These are phyloP conservation scores for Cercospora sp. DNA, from an alignment of 2,329 filamentous ascomycete species.

Conservation along the genomic window DNA sequence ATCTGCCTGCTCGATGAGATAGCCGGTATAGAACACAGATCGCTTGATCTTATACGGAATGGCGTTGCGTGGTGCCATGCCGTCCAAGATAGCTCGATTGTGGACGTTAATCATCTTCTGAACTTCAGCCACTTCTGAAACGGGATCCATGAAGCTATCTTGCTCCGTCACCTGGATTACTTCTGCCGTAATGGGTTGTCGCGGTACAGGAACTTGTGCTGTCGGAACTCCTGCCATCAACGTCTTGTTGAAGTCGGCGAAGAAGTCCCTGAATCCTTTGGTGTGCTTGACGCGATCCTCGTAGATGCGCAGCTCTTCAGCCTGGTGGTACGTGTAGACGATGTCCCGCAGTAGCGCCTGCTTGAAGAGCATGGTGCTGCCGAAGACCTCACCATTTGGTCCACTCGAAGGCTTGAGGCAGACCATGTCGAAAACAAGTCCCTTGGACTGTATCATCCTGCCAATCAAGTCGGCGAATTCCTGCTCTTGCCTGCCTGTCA, in stretches of 20 bases:
- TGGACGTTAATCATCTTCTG: conserved; percentile 88
- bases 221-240: conserved; percentile 43
- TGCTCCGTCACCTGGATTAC: conserved; percentile 84
- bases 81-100: conserved; percentile 62
- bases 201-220: conserved; percentile 43
- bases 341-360: conserved; percentile 77
- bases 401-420: conserved; percentile 82
- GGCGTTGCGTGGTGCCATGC: conserved; percentile 48
- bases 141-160: conserved; percentile 71
- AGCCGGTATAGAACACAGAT: conserved; percentile 87
- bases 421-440: conserved; percentile 83
- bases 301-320: conserved; percentile 75
- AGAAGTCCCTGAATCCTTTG: conserved; percentile 81
- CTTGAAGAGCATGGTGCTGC: conserved; percentile 89
- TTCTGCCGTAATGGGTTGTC: conserved; percentile 70
- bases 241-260: conserved; percentile 71
- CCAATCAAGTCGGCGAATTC: conserved; percentile 78
- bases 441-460: conserved; percentile 75
- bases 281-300: conserved; percentile 67
- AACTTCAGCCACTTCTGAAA: conserved; percentile 77
- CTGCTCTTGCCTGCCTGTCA: conserved; percentile 81
- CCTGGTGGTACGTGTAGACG: conserved; percentile 80
- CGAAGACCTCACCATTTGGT: conserved; percentile 75
- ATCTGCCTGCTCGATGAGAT: conserved; percentile 74
- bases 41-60: conserved; percentile 72